Conservation (phyloP, 1,139 yeast genomes). For the Yamadazyma blattariae region DNA sequence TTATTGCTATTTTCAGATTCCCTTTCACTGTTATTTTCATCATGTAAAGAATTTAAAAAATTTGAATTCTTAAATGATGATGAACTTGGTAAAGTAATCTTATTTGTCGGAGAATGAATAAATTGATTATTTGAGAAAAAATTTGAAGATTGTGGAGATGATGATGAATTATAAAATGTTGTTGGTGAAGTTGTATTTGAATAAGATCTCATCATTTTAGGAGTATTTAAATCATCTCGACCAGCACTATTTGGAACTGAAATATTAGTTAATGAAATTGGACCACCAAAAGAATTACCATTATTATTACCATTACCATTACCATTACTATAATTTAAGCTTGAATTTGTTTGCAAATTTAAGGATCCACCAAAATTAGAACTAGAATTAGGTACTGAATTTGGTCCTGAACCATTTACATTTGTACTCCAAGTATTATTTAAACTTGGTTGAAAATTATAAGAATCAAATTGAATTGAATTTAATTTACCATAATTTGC, state of each 20-base stretch:
- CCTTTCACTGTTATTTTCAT: too few relatives aligned
- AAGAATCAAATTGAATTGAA: constrained; percentile 1
- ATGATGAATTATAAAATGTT: constrained; percentile 10
- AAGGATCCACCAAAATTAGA: not conserved
- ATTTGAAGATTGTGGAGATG: constrained; percentile 12
- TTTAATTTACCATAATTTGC: not conserved
- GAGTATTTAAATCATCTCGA: constrained; percentile 1
- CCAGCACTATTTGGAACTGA: constrained; percentile 6
- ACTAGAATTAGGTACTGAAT: not conserved
- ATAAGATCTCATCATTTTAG: constrained; percentile 8
- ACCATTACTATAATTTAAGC: constrained; percentile 3
- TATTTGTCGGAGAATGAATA: constrained; percentile 12
- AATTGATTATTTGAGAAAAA: constrained; percentile 11
- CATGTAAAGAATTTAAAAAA: not conserved
- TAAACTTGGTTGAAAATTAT: not conserved
- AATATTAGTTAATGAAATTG: constrained; percentile 1
- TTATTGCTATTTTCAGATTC: too few relatives aligned
- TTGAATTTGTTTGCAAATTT: not conserved
- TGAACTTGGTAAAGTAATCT: not conserved
- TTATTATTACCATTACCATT: constrained; percentile 10
- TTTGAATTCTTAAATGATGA: not conserved
- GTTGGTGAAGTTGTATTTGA: constrained; percentile 17
- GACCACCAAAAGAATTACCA: not conserved
- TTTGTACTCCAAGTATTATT: too few relatives aligned
- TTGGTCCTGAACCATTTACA: not conserved